Percentiles rank a stretch among this genome's conserved stretches.
Conservation (phyloP, 768 basidiomycete species). For the Mycena galericulata region DNA sequence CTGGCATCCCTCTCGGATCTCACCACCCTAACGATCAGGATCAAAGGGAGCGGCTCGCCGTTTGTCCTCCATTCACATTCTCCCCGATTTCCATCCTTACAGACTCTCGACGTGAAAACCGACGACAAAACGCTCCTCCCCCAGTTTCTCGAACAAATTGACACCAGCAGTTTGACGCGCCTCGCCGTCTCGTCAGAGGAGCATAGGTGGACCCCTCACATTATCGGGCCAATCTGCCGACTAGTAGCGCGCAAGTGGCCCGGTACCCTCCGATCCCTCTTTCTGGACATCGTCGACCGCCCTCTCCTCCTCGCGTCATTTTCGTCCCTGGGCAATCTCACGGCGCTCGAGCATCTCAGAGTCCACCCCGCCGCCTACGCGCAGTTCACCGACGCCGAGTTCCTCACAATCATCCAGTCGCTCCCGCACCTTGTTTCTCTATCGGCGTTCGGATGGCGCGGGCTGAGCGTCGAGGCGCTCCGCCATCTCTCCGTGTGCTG, state of each 20-base stretch:
- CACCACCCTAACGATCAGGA: not conserved
- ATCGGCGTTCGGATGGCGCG: too few relatives aligned
- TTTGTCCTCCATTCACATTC: not conserved
- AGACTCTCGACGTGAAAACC: not conserved
- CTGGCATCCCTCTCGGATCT: not conserved
- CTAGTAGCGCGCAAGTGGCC: not conserved
- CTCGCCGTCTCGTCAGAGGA: not conserved
- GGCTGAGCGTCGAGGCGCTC: too few relatives aligned
- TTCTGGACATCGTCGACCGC: not conserved
- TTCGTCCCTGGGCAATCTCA: too few relatives aligned
- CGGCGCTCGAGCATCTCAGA: too few relatives aligned
- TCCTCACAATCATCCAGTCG: too few relatives aligned
- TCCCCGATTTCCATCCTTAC: not conserved
- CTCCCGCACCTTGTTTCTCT: too few relatives aligned
- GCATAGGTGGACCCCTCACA: not conserved
- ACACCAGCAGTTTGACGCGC: not conserved
- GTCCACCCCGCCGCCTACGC: too few relatives aligned
- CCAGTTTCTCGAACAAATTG: not conserved
- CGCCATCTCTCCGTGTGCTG: too few relatives aligned
- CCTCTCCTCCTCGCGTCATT: not conserved
- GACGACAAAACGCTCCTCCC: not conserved
- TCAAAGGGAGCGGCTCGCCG: not conserved
- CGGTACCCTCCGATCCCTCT: not conserved
- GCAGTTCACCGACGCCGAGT: too few relatives aligned
- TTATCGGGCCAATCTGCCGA: not conserved